phyloP scores from a whole-genome alignment of 176 grass and related monocot species.

The Musa acuminata region DNA sequence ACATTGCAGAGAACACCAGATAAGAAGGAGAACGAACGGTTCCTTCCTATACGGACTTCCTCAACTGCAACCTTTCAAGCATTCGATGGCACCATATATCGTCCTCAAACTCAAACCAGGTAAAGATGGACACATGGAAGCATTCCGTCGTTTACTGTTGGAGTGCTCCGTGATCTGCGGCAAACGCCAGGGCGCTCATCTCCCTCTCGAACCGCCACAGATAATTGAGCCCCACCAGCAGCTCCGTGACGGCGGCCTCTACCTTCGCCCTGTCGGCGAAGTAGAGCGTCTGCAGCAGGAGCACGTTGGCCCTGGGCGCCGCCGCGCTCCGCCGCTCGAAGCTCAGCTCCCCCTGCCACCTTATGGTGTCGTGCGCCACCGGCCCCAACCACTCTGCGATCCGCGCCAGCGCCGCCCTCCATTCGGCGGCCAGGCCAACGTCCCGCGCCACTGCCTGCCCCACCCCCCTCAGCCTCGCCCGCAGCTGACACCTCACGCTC shows the following conservation, averaged over 20 bases:
- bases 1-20: too few relatives aligned
- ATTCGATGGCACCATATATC: too few relatives aligned
- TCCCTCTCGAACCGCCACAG: slow-evolving; percentile 74
- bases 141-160: background rate
- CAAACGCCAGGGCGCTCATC: slow-evolving; percentile 42
- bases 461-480: slow-evolving; percentile 38
- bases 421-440: slow-evolving; percentile 41
- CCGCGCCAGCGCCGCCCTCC: slow-evolving; percentile 50
- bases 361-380: slow-evolving; percentile 72
- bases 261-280: slow-evolving; percentile 54
- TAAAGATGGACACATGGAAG: background rate
- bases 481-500: slow-evolving; percentile 52
- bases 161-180: background rate
- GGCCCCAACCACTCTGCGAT: slow-evolving; percentile 71
- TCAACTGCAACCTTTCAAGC: too few relatives aligned
- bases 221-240: slow-evolving; percentile 80
- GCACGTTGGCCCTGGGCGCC: slow-evolving; percentile 15
- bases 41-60: too few relatives aligned
- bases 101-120: background rate
- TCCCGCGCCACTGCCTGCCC: slow-evolving; percentile 24
- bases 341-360: slow-evolving; percentile 78
- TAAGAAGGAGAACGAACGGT: too few relatives aligned
- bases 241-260: slow-evolving; percentile 63
- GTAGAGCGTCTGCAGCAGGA: slow-evolving; percentile 84
- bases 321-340: slow-evolving; percentile 29